Conservation (phyloP, 164 flowering plant species). For the Vitis amurensis region DNA sequence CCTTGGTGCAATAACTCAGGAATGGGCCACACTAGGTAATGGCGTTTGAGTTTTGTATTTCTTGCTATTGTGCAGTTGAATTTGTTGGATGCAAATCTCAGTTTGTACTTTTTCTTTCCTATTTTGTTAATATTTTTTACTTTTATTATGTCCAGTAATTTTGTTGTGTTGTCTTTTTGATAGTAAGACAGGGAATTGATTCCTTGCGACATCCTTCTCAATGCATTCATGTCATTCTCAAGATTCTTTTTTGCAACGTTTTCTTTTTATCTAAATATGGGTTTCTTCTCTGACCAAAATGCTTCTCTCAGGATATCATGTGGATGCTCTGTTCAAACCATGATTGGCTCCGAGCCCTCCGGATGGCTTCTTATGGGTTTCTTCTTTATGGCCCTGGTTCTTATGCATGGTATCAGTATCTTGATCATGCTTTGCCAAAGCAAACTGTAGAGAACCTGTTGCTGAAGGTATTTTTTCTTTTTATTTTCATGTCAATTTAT, state of each 20-base stretch:
- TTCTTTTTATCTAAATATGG: neutral
- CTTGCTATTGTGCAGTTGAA: too few relatives aligned
- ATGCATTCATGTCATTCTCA: neutral
- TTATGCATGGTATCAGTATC: conserved; percentile 86
- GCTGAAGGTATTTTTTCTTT: conserved; percentile 54
- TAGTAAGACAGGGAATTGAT: too few relatives aligned
- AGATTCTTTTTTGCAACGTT: neutral
- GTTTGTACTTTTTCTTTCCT: too few relatives aligned
- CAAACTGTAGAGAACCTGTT: conserved; percentile 56
- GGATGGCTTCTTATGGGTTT: conserved; percentile 93
- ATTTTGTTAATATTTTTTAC: too few relatives aligned
- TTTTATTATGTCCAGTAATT: too few relatives aligned
- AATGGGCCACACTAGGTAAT: too few relatives aligned
- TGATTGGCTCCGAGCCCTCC: conserved; percentile 85
- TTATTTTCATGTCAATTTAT: neutral
- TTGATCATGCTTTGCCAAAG: conserved; percentile 69
- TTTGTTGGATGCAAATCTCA: too few relatives aligned
- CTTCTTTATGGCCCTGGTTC: conserved; percentile 97
- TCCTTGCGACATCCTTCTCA: too few relatives aligned
- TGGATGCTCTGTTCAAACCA: conserved; percentile 42
- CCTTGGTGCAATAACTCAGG: too few relatives aligned
- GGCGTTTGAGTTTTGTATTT: too few relatives aligned
- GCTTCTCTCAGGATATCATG: conserved; percentile 38
- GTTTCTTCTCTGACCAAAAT: conserved; percentile 12
- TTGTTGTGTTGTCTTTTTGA: too few relatives aligned